Evolutionary conservation across 495 filamentous ascomycete genomes (phyloP).

Genomic region (Cudoniella acicularis): DNA sequence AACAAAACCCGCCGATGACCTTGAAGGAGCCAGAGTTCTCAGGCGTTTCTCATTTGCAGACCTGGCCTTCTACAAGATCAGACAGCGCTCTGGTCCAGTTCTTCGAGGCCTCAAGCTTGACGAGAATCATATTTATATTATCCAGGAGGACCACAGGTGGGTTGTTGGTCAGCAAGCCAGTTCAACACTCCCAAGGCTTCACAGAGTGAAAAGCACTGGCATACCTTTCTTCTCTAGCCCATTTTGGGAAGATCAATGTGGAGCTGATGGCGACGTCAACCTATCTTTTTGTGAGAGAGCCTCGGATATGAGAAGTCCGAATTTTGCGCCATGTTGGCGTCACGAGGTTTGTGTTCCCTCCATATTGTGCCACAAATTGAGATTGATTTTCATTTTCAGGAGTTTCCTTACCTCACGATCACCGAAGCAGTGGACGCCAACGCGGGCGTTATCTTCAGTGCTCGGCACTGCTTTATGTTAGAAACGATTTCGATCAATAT

Average conservation of each 20-base stretch:
- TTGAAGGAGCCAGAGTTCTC: slow-evolving; percentile 45
- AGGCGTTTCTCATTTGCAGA: slow-evolving; percentile 51
- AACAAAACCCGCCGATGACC: slow-evolving; percentile 27
- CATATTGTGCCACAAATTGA: background rate
- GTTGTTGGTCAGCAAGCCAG: slow-evolving; percentile 40
- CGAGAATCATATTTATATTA: slow-evolving; percentile 48
- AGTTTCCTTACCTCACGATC: slow-evolving; percentile 53
- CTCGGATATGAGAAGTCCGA: slow-evolving; percentile 36
- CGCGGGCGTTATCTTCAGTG: slow-evolving; percentile 53
- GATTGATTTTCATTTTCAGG: slow-evolving; percentile 3
- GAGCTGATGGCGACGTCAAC: slow-evolving; percentile 42
- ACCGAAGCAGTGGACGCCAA: slow-evolving; percentile 48
- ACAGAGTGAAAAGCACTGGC: slow-evolving; percentile 45
- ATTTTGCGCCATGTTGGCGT: slow-evolving; percentile 48
- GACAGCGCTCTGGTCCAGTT: slow-evolving; percentile 51
- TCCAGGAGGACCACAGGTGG: slow-evolving; percentile 49
- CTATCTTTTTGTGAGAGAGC: slow-evolving; percentile 40
- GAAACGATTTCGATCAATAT: slow-evolving; percentile 37
- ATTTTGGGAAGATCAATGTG: slow-evolving; percentile 44
- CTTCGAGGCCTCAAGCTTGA: slow-evolving; percentile 55
- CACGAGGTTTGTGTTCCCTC: slow-evolving; percentile 33
- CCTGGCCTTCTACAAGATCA: slow-evolving; percentile 53
- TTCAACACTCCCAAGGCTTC: slow-evolving; percentile 37
- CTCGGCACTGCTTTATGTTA: slow-evolving; percentile 49
- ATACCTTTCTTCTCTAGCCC: slow-evolving; percentile 57